phyloP scores from a whole-genome alignment of 2,329 filamentous ascomycete species.

The Mollisia scopiformis region DNA sequence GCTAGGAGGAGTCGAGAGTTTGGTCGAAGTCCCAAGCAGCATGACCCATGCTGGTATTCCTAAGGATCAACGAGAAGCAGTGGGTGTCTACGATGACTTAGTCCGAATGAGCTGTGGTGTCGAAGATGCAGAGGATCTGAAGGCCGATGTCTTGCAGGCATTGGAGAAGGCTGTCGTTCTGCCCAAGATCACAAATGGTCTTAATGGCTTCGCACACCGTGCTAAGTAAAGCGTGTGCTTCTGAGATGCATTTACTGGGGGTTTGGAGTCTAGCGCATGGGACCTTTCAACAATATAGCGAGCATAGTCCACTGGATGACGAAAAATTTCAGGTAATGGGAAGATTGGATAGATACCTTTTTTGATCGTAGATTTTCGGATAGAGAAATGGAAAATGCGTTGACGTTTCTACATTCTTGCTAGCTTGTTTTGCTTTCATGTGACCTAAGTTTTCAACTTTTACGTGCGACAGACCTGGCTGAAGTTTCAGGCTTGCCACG shows the following conservation, averaged over 20 bases:
- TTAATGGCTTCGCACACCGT: too few species aligned
- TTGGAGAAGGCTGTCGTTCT: constrained; percentile 65
- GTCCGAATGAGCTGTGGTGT: constrained; percentile 93
- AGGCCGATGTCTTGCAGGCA: constrained; percentile 79
- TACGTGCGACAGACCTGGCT: too few species aligned
- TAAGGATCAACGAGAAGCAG: constrained; percentile 83
- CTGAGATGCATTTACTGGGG: too few species aligned
- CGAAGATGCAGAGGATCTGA: constrained; percentile 86
- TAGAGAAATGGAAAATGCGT: neutral
- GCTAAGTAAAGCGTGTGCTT: too few species aligned
- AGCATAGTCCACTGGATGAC: neutral
- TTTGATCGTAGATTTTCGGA: neutral
- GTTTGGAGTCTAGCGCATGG: neutral
- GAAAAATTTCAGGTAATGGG: neutral
- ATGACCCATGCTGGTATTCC: constrained; percentile 99
- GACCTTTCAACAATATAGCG: constrained; percentile 4
- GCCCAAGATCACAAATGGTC: constrained; percentile 36
- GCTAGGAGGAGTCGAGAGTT: constrained; percentile 87
- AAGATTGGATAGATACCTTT: neutral
- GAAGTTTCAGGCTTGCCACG: too few species aligned
- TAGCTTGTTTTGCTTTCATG: neutral
- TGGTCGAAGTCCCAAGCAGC: constrained; percentile 88
- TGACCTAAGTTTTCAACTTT: neutral
- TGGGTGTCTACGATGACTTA: constrained; percentile 93
- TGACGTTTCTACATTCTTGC: neutral